Conservation (phyloP, 345 rosid species). For the Eutrema heterophyllum region DNA sequence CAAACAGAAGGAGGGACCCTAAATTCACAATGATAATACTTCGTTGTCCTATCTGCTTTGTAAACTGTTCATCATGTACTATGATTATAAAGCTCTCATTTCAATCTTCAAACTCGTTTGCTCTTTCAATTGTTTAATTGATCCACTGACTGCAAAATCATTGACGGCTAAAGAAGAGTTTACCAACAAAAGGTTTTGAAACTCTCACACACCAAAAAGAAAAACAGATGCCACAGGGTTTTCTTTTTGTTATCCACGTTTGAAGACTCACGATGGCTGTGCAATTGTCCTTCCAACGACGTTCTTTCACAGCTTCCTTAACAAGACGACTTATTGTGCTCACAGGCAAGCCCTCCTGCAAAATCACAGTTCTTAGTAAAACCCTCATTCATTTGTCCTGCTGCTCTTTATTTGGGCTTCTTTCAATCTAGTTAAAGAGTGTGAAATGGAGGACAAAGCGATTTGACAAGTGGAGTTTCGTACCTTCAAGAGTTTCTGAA, state of each 20-base stretch:
- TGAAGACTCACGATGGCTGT: slow-evolving; percentile 68
- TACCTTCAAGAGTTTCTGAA: slow-evolving; percentile 74
- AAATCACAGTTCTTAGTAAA: slow-evolving; percentile 4
- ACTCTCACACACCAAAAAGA: background rate
- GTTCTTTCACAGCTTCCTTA: slow-evolving; percentile 75
- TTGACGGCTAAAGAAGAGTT: background rate
- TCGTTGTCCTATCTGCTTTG: background rate
- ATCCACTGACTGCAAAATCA: background rate
- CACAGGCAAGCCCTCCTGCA: slow-evolving; percentile 73
- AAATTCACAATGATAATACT: slow-evolving; percentile 21
- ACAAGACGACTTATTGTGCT: slow-evolving; percentile 58
- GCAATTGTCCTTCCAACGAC: slow-evolving; percentile 81
- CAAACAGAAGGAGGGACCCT: background rate
- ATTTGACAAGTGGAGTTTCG: background rate
- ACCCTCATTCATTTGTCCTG: background rate
- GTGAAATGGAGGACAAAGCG: background rate
- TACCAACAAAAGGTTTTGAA: background rate
- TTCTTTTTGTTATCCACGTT: slow-evolving; percentile 29
- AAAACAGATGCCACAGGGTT: background rate
- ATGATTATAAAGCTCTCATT: too few relatives aligned
- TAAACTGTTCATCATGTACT: too few relatives aligned
- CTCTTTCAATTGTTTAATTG: background rate
- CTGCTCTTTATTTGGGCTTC: background rate
- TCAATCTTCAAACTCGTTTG: background rate
- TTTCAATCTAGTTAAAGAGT: background rate